Conservation (phyloP, 176 grass and related monocot species). For the Leersia perrieri region DNA sequence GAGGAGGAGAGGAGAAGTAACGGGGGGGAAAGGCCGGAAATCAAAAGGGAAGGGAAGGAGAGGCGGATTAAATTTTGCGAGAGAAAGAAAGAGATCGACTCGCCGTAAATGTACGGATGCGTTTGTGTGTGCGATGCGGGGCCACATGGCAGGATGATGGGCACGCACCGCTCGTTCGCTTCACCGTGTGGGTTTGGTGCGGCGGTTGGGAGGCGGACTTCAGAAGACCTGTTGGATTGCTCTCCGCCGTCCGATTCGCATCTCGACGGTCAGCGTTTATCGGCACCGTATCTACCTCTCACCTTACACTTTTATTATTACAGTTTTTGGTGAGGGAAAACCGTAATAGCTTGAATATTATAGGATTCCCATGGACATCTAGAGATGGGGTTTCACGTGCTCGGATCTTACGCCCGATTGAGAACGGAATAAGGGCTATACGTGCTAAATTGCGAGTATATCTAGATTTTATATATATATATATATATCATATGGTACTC, state of each 20-base stretch:
- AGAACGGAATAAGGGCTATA: too few species aligned
- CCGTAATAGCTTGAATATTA: neutral
- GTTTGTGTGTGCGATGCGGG: neutral
- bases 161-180: too few species aligned
- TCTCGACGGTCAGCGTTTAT: conserved; percentile 3
- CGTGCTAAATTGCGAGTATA: too few species aligned
- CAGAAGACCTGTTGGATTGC: neutral
- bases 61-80: conserved; percentile 20
- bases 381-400: neutral
- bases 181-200: neutral
- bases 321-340: neutral
- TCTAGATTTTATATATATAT: too few species aligned
- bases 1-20: neutral
- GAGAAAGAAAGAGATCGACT: neutral
- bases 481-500: too few species aligned
- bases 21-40: neutral
- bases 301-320: neutral
- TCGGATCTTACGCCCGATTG: neutral
- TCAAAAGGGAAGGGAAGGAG: neutral
- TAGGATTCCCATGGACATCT: neutral
- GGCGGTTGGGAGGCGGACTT: neutral
- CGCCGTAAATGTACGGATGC: conserved; percentile 21
- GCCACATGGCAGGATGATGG: neutral
- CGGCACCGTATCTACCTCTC: neutral
- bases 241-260: conserved; percentile 31